Evolutionary conservation across 148 eudicot species (phyloP).

Genomic region (Persicaria tinctoria): DNA sequence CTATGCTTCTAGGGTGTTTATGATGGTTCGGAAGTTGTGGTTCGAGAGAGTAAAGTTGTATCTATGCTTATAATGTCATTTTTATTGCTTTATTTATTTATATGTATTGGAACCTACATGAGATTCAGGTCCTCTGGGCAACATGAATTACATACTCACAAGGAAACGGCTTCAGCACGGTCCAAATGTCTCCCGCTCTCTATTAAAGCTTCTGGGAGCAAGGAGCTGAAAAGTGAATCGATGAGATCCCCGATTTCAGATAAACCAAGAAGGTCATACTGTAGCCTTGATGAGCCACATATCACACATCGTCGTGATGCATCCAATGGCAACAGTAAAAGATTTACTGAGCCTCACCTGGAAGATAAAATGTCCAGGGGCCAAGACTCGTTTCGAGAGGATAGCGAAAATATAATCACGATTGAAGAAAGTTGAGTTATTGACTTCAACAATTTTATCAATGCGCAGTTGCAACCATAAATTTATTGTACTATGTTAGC

Average conservation of each 20-base stretch:
- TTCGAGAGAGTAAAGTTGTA: not conserved
- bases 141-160: slow-evolving; percentile 33
- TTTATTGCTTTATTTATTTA: not conserved
- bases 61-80: not conserved
- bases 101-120: not conserved
- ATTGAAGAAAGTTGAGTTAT: slow-evolving; percentile 87
- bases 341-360: slow-evolving; percentile 46
- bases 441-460: slow-evolving; percentile 15
- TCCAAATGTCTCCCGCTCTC: slow-evolving; percentile 69
- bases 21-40: not conserved
- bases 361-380: slow-evolving; percentile 28
- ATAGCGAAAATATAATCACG: slow-evolving; percentile 54
- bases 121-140: slow-evolving; percentile 8
- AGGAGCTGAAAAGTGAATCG: slow-evolving; percentile 64
- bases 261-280: slow-evolving; percentile 64
- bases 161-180: slow-evolving; percentile 33
- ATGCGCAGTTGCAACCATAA: not conserved
- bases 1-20: not conserved
- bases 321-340: slow-evolving; percentile 50
- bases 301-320: slow-evolving; percentile 30
- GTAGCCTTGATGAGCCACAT: slow-evolving; percentile 36
- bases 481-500: slow-evolving; percentile 14
- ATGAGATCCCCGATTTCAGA: slow-evolving; percentile 82
- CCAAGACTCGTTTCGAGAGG: slow-evolving; percentile 35
- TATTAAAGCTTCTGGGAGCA: slow-evolving; percentile 51